Evolutionary conservation across 306 rosid genomes (phyloP).

Genomic region (Gillenia trifoliata): DNA sequence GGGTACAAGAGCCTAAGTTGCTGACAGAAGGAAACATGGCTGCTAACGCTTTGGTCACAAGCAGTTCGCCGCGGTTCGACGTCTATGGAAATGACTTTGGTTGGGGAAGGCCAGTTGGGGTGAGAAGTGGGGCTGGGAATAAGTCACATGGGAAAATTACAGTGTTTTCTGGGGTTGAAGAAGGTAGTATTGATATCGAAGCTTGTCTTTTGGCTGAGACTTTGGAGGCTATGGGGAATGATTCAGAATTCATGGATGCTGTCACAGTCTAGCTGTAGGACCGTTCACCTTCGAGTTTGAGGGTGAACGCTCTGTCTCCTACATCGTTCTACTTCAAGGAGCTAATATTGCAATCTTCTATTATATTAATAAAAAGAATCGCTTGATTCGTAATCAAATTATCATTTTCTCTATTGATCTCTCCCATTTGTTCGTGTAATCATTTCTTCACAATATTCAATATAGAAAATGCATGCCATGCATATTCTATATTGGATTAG

Average conservation of each 20-base stretch:
- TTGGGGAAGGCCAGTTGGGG: constrained; percentile 41
- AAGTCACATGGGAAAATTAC: constrained; percentile 26
- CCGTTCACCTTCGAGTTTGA: no score
- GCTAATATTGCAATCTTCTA: no score
- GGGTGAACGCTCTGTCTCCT: no score
- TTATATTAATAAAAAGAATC: no score
- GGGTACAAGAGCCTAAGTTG: constrained; percentile 13
- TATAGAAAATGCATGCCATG: background rate
- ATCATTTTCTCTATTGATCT: background rate
- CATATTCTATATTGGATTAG: background rate
- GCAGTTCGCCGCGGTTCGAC: constrained; percentile 41
- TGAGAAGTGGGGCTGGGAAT: constrained; percentile 31
- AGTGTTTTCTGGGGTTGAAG: constrained; percentile 32
- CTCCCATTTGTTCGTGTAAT: background rate
- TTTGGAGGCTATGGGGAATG: constrained; percentile 29
- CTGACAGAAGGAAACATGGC: background rate
- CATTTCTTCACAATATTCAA: background rate
- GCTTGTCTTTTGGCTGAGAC: constrained; percentile 23
- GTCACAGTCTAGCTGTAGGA: background rate
- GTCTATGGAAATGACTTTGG: constrained; percentile 46
- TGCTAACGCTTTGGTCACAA: background rate
- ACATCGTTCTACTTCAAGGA: no score
- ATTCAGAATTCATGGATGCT: constrained; percentile 21
- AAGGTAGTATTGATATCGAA: constrained; percentile 41
- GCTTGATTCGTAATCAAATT: background rate